phyloP scores from a whole-genome alignment of 306 rosid species.

The Acacia acuminata region DNA sequence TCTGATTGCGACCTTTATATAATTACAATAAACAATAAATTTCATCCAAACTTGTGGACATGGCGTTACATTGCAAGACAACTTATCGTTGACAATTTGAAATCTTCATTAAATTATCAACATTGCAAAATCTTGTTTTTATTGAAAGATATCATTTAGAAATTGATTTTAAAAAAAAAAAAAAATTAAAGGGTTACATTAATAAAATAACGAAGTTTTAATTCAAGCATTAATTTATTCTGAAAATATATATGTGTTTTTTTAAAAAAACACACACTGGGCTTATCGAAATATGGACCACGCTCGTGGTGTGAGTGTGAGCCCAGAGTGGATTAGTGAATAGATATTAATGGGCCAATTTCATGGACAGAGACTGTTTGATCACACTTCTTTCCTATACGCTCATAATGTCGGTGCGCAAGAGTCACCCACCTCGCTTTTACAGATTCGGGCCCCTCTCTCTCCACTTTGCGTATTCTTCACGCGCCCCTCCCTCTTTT shows the following conservation, averaged over 20 bases:
- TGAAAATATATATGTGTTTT: neutral
- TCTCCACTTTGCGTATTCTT: neutral
- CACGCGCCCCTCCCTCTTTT: constrained; percentile 12
- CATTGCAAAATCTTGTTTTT: no score
- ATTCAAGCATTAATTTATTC: neutral
- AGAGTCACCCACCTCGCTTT: neutral
- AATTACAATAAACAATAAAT: neutral
- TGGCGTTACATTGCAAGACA: no score
- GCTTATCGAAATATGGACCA: neutral
- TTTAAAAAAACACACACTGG: neutral
- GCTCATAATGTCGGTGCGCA: constrained; percentile 41
- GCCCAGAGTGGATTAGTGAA: neutral
- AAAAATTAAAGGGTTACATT: neutral
- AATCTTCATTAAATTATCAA: no score
- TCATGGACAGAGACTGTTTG: neutral
- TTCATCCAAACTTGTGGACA: no score
- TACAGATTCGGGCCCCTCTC: neutral
- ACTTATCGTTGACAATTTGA: no score
- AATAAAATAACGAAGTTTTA: neutral
- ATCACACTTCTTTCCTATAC: neutral
- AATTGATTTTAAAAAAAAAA: neutral
- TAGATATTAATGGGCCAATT: neutral
- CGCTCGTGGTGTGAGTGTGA: neutral
- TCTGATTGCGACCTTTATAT: no score
- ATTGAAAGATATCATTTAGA: neutral